A percentile compares a stretch with the other conserved stretches of the same genome.
Evolutionary conservation across 106 monocot species (phyloP).

Genomic region (Phalaenopsis aphrodite): DNA sequence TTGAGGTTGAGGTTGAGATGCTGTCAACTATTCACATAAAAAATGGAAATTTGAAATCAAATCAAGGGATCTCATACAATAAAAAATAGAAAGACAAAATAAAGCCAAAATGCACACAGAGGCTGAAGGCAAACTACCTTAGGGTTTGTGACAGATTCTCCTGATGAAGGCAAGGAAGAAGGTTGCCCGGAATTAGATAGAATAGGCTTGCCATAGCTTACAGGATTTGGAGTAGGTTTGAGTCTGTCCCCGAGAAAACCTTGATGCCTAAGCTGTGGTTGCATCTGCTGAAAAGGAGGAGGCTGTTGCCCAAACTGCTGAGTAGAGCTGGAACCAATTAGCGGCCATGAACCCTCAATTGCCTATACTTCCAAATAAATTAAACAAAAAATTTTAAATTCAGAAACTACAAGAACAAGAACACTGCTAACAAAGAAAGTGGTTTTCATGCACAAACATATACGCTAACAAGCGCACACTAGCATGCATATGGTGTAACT

Average conservation of each 20-base stretch:
- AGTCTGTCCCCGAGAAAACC: conserved; percentile 57
- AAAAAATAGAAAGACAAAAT: neutral
- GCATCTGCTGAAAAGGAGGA: conserved; percentile 26
- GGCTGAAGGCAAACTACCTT: conserved; percentile 42
- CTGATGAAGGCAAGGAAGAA: conserved; percentile 25
- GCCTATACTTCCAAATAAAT: conserved; percentile 9
- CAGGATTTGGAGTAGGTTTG: conserved; percentile 29
- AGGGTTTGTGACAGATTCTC: conserved; percentile 43
- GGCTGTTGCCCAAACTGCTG: conserved; percentile 44
- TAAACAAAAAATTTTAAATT: neutral
- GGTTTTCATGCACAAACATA: neutral
- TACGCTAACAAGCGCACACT: neutral
- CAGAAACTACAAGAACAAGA: neutral
- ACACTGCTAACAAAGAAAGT: neutral
- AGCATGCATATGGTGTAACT: neutral
- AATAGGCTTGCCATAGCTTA: conserved; percentile 27
- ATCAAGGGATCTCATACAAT: neutral
- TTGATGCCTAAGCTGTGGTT: conserved; percentile 59
- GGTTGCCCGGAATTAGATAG: conserved; percentile 23
- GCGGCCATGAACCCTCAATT: conserved; percentile 56
- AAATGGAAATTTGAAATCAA: neutral
- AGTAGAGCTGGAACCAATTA: conserved; percentile 23
- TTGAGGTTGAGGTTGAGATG: conserved; percentile 4
- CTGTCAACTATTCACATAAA: neutral
- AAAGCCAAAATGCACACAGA: neutral